A percentile compares a stretch with the other conserved stretches of the same genome.
Evolutionary conservation across 2,329 filamentous ascomycete species (phyloP).

Genomic region (Exophiala xenobiotica): DNA sequence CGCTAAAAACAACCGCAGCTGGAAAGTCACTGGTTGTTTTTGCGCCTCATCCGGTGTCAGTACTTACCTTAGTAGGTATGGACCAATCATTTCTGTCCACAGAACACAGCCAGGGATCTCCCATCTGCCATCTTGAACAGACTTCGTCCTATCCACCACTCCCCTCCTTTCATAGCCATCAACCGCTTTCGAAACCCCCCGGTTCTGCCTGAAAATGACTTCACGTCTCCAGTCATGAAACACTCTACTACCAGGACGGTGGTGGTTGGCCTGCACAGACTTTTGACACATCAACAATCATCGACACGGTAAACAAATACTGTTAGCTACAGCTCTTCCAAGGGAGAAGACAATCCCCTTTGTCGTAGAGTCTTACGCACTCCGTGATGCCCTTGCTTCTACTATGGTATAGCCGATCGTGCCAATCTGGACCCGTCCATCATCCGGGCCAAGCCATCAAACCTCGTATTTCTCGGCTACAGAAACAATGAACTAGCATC

Average conservation of each 20-base stretch:
- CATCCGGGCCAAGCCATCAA: no score
- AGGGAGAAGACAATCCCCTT: no score
- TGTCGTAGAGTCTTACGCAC: no score
- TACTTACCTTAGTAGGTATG: neutral
- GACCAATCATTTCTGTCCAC: neutral
- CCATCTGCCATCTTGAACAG: no score
- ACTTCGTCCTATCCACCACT: no score
- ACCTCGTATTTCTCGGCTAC: no score
- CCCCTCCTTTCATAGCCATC: no score
- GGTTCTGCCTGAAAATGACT: neutral
- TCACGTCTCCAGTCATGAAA: slow-evolving; percentile 3
- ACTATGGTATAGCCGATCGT: no score
- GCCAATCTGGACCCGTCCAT: no score
- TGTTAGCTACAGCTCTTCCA: neutral
- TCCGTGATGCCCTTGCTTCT: no score
- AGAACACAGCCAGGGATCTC: neutral
- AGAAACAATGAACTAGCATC: no score
- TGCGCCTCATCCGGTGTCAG: slow-evolving; percentile 6
- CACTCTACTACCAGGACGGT: slow-evolving; percentile 3
- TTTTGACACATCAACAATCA: slow-evolving; percentile 1
- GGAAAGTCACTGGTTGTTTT: neutral
- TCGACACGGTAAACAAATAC: neutral
- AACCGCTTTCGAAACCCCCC: neutral
- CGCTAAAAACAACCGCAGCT: slow-evolving; percentile 5
- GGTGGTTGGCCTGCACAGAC: slow-evolving; percentile 4